A percentile compares a stretch with the other conserved stretches of the same genome.
These are phyloP conservation scores for Macroventuria anomochaeta DNA, from an alignment of 2,329 filamentous ascomycete species.

Conservation along the genomic window DNA sequence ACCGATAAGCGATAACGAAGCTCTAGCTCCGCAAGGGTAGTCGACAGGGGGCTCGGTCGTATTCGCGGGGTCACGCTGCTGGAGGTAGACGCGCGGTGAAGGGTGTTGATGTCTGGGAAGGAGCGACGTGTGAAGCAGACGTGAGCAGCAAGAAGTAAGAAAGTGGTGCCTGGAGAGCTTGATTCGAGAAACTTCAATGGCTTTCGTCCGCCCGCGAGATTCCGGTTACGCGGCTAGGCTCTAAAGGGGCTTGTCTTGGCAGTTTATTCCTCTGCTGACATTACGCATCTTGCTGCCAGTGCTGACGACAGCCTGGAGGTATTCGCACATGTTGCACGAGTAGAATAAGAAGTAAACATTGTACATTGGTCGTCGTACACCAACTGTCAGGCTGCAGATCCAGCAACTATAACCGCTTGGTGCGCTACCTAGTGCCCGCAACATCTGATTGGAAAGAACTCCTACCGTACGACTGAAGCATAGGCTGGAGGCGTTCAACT, in stretches of 20 bases:
- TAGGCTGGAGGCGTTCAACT: too few relatives aligned
- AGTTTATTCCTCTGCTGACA: conserved; percentile 1
- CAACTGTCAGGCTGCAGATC: conserved; percentile 1
- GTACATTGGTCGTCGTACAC: background rate
- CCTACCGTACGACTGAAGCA: too few relatives aligned
- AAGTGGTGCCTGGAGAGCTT: conserved; percentile 20
- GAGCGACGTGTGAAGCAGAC: conserved; percentile 16
- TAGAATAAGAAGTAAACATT: background rate
- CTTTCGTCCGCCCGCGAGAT: conserved; percentile 30
- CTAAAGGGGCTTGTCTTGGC: conserved; percentile 32
- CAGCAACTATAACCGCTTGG: conserved; percentile 2
- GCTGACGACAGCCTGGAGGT: conserved; percentile 6
- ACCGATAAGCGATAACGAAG: conserved; percentile 48
- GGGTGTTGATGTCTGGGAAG: background rate
- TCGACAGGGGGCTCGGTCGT: conserved; percentile 11
- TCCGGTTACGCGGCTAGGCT: conserved; percentile 30
- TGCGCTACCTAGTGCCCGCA: background rate
- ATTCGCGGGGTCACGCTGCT: conserved; percentile 8
- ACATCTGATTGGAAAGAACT: background rate
- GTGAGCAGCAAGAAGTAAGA: conserved; percentile 3
- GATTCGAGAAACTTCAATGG: conserved; percentile 23
- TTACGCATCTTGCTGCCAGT: conserved; percentile 13
- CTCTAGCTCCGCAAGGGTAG: conserved; percentile 21
- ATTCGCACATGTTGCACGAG: background rate
- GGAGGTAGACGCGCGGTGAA: conserved; percentile 1